Evolutionary conservation across 2,329 filamentous ascomycete genomes (phyloP), one percentile per base, ranked within the genome.

Genomic region (Berkeleyomyces rouxiae): DNA sequence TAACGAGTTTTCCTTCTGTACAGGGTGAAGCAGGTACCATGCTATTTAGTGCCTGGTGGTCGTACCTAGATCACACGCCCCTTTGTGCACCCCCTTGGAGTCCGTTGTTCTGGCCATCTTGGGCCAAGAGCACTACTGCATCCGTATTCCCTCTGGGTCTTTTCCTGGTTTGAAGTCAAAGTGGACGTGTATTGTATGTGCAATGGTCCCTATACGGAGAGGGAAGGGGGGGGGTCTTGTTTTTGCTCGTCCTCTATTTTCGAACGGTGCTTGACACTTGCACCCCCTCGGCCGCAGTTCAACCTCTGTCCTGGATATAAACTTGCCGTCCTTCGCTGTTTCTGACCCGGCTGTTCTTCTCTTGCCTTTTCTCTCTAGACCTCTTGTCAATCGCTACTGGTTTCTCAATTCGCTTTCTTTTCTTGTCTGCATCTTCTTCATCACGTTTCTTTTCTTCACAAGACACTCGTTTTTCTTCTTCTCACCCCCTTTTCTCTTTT

Each of bases 391-490:
- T 55, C 51, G 51, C 37, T 55, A n/a, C 51, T 55, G 51, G 51
- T 55, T 55, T 55, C 51, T 55, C 31, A 55, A 36, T 31, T 55
- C 37, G 51, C 51, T 55, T 53, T 10, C 7, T 1, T 31, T 51
- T 37, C 37, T 55, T 4, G 36, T 55, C 7, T 39, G n/a, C 33
- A n/a, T 53, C 49, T 7, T 10, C 7, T 31, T n/a, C 33, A n/a
- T 39, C 44, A 16, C 46, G 0, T 47, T 47, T 9, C 7, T 0
- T 3, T 53, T 55, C 37, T 55, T n/a, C 23, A 37, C 51, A 11
- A 57, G 42, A 16, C 40, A 16, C 39, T 58, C 61, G 40, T 40
- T 58, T 62, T 49, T 61, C 46, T 39, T 43, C 37, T 58, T 62
- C 13, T 44, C 43, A 47, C 46, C 36, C 6, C 40, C 46, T 57